Evolutionary conservation across 176 grass and related monocot species (phyloP).

Genomic region (Triticum timopheevii): DNA sequence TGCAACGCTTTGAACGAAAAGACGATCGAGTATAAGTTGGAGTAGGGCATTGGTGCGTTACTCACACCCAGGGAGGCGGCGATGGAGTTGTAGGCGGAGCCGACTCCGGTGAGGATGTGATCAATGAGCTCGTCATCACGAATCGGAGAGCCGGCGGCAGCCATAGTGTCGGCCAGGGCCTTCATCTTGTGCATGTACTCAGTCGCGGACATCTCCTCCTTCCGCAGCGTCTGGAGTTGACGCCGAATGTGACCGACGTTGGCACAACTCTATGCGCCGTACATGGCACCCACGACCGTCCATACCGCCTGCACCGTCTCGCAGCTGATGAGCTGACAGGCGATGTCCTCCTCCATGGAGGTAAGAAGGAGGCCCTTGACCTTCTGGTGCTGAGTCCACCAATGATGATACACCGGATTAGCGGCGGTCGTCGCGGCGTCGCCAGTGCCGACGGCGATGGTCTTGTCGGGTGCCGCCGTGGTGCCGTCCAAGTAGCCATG

Average conservation of each 20-base stretch:
- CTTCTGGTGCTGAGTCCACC: background rate
- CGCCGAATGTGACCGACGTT: background rate
- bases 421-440: background rate
- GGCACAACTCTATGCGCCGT: background rate
- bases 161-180: background rate
- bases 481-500: background rate
- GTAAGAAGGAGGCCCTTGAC: background rate
- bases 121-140: no score
- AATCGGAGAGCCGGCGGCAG: no score
- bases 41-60: no score
- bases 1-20: no score
- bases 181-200: background rate
- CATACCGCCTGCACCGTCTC: rapidly evolving
- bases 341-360: background rate
- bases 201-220: background rate
- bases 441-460: background rate
- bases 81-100: no score
- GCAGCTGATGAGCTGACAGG: background rate
- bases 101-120: no score
- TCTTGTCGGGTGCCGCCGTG: background rate
- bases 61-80: no score
- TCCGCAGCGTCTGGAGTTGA: background rate
- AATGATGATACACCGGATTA: background rate
- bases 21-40: no score
- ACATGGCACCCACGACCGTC: background rate